Conservation (phyloP, 345 rosid species). For the Salix arbutifolia region DNA sequence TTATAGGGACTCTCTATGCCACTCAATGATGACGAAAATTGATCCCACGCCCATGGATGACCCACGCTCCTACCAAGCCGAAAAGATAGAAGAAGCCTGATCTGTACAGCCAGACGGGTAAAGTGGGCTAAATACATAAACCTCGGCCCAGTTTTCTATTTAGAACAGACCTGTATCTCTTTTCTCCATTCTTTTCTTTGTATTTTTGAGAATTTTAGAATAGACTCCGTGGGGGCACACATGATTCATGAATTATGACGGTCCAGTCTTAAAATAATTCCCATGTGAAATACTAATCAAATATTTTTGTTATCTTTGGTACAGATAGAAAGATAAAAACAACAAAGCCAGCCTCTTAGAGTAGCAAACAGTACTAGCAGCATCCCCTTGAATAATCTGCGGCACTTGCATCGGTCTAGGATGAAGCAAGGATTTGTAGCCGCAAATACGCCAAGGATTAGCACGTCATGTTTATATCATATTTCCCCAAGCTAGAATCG, state of each 20-base stretch:
- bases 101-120: background rate
- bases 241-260: constrained; percentile 9
- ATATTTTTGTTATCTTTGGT: background rate
- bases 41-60: background rate
- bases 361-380: too few species aligned
- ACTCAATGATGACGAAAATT: background rate
- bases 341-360: too few species aligned
- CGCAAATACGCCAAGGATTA: background rate
- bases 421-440: too few species aligned
- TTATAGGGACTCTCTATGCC: background rate
- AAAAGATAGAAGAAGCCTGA: too few species aligned
- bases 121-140: background rate
- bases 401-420: too few species aligned
- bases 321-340: too few species aligned
- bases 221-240: background rate
- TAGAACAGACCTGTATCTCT: background rate
- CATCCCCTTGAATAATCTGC: too few species aligned
- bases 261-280: background rate
- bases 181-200: too few species aligned
- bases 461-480: background rate
- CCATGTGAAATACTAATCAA: background rate
- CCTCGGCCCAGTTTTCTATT: background rate
- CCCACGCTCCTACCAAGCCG: too few species aligned
- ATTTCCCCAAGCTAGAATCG: background rate
- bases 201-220: background rate